Evolutionary conservation across 169 alveolate species (phyloP).

Genomic region (Sarcocystis neurona): DNA sequence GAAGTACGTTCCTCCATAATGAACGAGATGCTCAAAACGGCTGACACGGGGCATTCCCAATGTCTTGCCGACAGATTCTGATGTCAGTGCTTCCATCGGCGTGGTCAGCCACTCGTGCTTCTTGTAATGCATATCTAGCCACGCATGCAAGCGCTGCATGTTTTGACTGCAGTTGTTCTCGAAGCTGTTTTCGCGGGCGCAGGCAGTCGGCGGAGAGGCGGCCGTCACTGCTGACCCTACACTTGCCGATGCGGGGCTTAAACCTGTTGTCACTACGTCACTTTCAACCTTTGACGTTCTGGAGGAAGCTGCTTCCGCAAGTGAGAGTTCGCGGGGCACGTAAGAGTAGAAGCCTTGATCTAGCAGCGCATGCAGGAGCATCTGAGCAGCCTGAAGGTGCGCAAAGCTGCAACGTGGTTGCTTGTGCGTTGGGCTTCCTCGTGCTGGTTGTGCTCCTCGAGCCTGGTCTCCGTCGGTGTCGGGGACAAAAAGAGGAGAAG

Average conservation of each 20-base stretch:
- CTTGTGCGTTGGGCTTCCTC: no score
- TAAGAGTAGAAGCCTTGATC: slow-evolving; percentile 55
- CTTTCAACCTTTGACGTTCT: no score
- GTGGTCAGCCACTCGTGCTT: background rate
- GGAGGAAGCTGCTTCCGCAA: no score
- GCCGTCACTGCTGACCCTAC: no score
- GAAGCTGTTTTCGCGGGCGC: background rate
- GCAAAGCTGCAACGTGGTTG: slow-evolving; percentile 30
- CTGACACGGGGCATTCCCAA: slow-evolving; percentile 53
- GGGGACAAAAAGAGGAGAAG: background rate
- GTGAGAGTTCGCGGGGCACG: background rate
- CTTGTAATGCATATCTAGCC: background rate
- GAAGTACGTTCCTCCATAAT: slow-evolving; percentile 67
- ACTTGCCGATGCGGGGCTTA: no score
- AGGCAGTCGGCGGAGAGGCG: no score
- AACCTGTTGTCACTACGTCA: no score
- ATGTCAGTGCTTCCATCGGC: background rate
- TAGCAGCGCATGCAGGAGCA: slow-evolving; percentile 49
- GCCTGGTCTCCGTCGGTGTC: background rate
- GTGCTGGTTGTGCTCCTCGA: no score
- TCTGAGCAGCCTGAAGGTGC: slow-evolving; percentile 56
- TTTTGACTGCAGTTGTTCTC: background rate
- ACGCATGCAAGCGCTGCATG: background rate
- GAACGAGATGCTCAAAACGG: slow-evolving; percentile 63
- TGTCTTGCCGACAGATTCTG: background rate